Evolutionary conservation across 257 asterid species (phyloP), one percentile per base, ranked within the genome.

Genomic region (Solanum neorickii): DNA sequence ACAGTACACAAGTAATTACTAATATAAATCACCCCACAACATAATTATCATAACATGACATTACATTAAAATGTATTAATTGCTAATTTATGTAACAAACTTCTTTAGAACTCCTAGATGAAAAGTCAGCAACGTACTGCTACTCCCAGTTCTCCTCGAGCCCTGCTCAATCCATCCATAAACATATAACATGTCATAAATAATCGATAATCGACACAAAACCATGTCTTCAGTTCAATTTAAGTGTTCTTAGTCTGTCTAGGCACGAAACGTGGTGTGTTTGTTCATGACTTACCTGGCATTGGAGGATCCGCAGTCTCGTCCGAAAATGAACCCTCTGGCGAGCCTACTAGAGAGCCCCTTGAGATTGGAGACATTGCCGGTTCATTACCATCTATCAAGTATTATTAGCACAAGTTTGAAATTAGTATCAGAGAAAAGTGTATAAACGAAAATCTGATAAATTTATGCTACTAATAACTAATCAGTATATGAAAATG

Each of bases 361-460:
- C 90, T 93, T 88, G 94, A 92, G 29, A 18, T 29, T 16, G 94
- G 95, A 93, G 94, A 91, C 90, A 91, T 90, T 90, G 95, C 91
- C 52, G 97, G 93, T 75, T 94, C 96, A 92, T 92, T 91, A 83
- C 88, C 93, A 86, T 68, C 97, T 93, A 91, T 21, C 77, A 75
- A 33, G 41, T 44, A 88, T 73, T 66, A 66, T 39, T 66, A 70
- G 14, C 62, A 78, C 15, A 78, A 78, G 5, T 46, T 3, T 8
- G 3, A 70, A 65, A 42, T 39, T 56, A 7, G 74, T 62, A 39
- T 16, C 14, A 83, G 59, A 35, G 59, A 62, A 37, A 35, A 46
- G 9, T 78, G 65, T 16, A n/a, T 16, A 3, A 66, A 25, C 18
- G 2, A 44, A 27, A n/a, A 78, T 12, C 37, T 42, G 23, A 47